Evolutionary conservation across 2,329 filamentous ascomycete species (phyloP), one percentile per base, ranked within the genome.

Genomic region (Lasiodiplodia sp.): DNA sequence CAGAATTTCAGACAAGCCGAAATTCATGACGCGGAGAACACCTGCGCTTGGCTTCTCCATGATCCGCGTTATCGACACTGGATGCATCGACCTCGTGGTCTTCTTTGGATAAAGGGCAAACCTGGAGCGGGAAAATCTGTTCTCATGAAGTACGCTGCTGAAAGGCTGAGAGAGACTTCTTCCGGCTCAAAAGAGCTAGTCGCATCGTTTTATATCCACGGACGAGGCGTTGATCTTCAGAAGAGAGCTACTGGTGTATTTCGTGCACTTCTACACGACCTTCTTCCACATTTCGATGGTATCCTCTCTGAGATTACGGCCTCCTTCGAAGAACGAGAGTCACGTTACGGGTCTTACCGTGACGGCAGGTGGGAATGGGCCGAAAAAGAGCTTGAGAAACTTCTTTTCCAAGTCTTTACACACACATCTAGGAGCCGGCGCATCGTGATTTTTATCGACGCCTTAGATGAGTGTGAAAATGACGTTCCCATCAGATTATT

Each of bases 31-130:
- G 28, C 31, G 2, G 21, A 66, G 1, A 23, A 44, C 21, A 66
- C 63, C 12, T 56, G 63, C n/a, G 51, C 53, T 2, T 56, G 51
- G 47, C 18, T 66, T 1, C 51, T 44, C 2, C 4, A 66, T 0
- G 25, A 66, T 12, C 28, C 31, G 5, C 14, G 2, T 4, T 66
- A 38, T 37, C 28, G 18, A 5, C 4, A 34, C 12, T 66, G 63
- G 63, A 34, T 12, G 1, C 34, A 7, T 23, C 8, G 6, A 3
- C 14, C 44, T 1, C 40, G 34, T 21, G 25, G 44, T 0, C 60
- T 64, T 0, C 21, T 64, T n/a, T 64, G 60, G 60, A 64, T 64
- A 3, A 37, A 64, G n/a, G 60, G 60, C 2, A 49, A 64, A 1
- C 25, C 60, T 2, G 47, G 60, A 18, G 44, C 40, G 16, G 60